Conservation (phyloP, 768 basidiomycete species). For the Russula virescens region DNA sequence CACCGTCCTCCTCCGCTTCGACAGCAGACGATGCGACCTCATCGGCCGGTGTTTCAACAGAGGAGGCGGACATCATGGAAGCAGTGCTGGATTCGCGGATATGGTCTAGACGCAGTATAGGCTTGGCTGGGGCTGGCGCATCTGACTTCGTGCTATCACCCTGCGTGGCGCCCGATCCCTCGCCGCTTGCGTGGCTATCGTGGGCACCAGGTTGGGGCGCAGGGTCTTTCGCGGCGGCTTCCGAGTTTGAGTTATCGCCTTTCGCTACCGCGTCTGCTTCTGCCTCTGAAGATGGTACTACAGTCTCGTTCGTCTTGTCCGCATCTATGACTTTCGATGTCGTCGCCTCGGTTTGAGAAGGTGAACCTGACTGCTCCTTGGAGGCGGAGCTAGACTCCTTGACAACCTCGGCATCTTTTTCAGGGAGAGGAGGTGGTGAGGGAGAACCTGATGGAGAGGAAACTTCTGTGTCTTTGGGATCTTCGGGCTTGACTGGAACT, state of each 20-base stretch:
- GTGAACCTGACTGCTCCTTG: not conserved
- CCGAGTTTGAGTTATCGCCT: not conserved
- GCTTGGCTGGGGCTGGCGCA: not conserved
- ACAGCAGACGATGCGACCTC: conserved; percentile 2
- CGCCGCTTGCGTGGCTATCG: not conserved
- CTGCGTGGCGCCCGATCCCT: not conserved
- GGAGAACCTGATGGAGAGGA: no score
- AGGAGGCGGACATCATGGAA: conserved; percentile 3
- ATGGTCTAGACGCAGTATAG: not conserved
- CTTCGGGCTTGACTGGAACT: no score
- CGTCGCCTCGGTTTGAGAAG: not conserved
- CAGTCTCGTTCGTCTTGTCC: not conserved
- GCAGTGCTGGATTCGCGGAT: conserved; percentile 7
- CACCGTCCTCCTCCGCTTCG: not conserved
- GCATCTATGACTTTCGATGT: not conserved
- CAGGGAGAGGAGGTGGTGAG: no score
- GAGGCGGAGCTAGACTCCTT: not conserved
- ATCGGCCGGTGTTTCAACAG: conserved; percentile 9
- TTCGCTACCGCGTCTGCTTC: not conserved
- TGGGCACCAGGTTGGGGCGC: not conserved
- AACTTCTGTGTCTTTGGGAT: no score
- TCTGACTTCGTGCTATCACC: not conserved
- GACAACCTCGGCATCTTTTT: not conserved
- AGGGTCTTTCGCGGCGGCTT: not conserved
- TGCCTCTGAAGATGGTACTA: no score